Evolutionary conservation across 2,329 filamentous ascomycete genomes (phyloP).

Genomic region (Xylariaceae sp.): DNA sequence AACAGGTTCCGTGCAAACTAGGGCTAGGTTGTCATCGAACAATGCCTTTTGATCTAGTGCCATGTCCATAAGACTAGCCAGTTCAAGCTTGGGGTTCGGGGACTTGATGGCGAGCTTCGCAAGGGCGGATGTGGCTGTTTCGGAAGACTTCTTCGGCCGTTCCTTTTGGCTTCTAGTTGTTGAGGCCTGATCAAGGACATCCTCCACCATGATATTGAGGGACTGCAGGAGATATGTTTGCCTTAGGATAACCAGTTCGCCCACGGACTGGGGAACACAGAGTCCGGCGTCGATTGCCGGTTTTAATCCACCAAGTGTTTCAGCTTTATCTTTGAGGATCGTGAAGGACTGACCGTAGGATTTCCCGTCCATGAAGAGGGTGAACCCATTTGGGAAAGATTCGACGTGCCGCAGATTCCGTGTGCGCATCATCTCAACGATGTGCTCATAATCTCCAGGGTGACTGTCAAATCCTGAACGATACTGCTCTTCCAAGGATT

Average conservation of each 20-base stretch:
- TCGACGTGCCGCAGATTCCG: constrained; percentile 33
- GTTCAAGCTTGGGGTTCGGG: constrained; percentile 27
- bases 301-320: constrained; percentile 25
- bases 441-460: constrained; percentile 37
- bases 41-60: constrained; percentile 35
- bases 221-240: constrained; percentile 36
- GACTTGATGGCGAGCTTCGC: constrained; percentile 33
- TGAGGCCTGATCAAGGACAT: constrained; percentile 40
- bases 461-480: constrained; percentile 27
- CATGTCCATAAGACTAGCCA: constrained; percentile 32
- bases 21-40: constrained; percentile 34
- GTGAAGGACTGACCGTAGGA: constrained; percentile 37
- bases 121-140: constrained; percentile 30
- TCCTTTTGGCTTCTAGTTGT: constrained; percentile 26
- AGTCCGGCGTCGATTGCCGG: constrained; percentile 24
- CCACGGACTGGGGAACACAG: constrained; percentile 29
- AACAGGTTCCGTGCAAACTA: constrained; percentile 34
- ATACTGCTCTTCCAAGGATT: constrained; percentile 36
- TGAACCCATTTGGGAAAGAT: constrained; percentile 33
- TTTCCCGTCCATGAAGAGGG: constrained; percentile 35
- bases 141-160: constrained; percentile 31
- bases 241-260: constrained; percentile 39
- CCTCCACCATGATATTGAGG: constrained; percentile 41
- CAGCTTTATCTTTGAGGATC: constrained; percentile 23
- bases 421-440: constrained; percentile 35